These are phyloP conservation scores for Jaminaea rosea DNA, from an alignment of 1,284 basidiomycete genomes.

Conservation along the genomic window DNA sequence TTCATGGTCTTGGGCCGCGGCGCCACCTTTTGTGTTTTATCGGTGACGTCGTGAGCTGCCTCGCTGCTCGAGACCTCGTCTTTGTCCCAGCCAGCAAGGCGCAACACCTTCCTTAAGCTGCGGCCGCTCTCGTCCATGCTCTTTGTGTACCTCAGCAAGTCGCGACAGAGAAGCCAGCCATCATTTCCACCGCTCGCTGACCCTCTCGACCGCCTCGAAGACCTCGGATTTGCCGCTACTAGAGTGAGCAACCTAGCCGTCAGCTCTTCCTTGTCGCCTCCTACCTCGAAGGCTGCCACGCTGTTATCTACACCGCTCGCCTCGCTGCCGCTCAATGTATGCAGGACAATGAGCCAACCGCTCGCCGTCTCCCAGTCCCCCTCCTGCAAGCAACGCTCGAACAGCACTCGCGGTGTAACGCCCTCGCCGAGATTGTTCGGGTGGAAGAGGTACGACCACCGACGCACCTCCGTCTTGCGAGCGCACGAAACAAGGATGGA, in stretches of 20 bases:
- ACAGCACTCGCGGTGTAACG: conserved; percentile 79
- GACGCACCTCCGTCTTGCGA: conserved; percentile 85
- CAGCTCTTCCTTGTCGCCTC: no score
- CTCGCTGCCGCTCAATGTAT: conserved; percentile 81
- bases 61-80: conserved; percentile 7
- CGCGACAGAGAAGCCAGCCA: conserved; percentile 27
- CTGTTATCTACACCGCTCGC: conserved; percentile 29
- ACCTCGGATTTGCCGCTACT: conserved; percentile 17
- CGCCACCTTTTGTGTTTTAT: background rate
- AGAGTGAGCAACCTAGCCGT: conserved; percentile 31
- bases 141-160: conserved; percentile 50
- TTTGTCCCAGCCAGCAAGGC: conserved; percentile 40
- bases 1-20: background rate
- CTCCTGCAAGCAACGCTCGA: conserved; percentile 71
- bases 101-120: conserved; percentile 54
- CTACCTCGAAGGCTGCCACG: no score
- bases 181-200: no score
- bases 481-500: conserved; percentile 94
- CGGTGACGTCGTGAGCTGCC: background rate
- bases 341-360: conserved; percentile 84
- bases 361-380: conserved; percentile 78
- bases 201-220: no score
- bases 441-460: conserved; percentile 84
- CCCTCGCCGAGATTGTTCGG: no score
- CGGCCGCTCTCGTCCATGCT: conserved; percentile 58